Conservation (phyloP, 2,329 filamentous ascomycete genomes). For the Fusarium sp. region DNA sequence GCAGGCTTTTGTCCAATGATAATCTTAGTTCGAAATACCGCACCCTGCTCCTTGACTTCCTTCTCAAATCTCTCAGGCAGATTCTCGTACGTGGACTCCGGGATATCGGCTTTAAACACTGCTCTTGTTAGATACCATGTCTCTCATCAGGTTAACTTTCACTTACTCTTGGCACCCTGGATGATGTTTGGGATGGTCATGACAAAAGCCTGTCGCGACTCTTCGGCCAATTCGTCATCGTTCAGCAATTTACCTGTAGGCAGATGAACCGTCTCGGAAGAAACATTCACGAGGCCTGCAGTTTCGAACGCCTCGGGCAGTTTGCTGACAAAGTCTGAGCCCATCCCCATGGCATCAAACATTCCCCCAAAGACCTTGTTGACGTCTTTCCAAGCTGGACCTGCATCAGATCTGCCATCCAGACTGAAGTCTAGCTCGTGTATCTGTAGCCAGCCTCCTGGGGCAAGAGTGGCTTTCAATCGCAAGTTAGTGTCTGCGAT, state of each 20-base stretch:
- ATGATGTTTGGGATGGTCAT: slow-evolving; percentile 18
- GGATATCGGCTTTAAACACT: slow-evolving; percentile 13
- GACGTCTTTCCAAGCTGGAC: slow-evolving; percentile 17
- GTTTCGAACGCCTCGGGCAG: neutral
- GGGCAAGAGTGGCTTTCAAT: neutral
- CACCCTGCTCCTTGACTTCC: slow-evolving; percentile 12
- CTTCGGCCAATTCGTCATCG: neutral
- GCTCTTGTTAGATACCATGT: neutral
- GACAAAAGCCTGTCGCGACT: slow-evolving; percentile 13
- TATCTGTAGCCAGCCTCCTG: slow-evolving; percentile 25
- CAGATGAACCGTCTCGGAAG: slow-evolving; percentile 1
- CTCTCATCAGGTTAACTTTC: fast-evolving
- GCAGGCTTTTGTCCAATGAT: slow-evolving; percentile 8
- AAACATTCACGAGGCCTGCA: neutral
- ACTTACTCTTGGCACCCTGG: slow-evolving; percentile 12
- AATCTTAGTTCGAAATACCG: slow-evolving; percentile 8
- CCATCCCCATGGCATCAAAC: slow-evolving; percentile 24
- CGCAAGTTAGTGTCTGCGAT: fast-evolving
- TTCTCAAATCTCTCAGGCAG: slow-evolving; percentile 24
- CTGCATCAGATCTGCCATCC: neutral
- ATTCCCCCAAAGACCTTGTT: slow-evolving; percentile 3
- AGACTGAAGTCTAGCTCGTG: slow-evolving; percentile 27
- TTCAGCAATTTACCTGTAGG: slow-evolving; percentile 19
- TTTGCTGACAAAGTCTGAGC: neutral
- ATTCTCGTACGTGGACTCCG: neutral